Percentiles rank a stretch among this genome's conserved stretches.
phyloP scores from a whole-genome alignment of 2,329 filamentous ascomycete species.

The Calonectria leucothoes region DNA sequence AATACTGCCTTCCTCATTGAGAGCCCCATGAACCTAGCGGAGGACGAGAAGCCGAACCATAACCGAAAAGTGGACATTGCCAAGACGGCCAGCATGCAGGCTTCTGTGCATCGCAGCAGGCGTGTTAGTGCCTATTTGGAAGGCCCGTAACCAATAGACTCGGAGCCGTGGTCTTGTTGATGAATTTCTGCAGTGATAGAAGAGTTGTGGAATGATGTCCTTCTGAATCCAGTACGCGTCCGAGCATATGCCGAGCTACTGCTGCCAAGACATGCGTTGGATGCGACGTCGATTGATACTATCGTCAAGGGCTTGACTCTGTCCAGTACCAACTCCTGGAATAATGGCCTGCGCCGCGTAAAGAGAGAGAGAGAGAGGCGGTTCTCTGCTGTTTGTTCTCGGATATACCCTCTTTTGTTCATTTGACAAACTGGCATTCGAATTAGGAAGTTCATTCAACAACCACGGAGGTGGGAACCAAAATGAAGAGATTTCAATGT shows the following conservation, averaged over 20 bases:
- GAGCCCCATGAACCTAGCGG: background rate
- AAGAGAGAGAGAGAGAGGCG: background rate
- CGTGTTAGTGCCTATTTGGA: background rate
- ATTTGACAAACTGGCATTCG: background rate
- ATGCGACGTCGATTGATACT: background rate
- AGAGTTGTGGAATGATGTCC: background rate
- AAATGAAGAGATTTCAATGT: background rate
- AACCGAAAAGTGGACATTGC: background rate
- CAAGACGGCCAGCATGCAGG: background rate
- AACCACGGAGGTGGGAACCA: background rate
- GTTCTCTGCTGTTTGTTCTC: background rate
- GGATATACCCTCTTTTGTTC: background rate
- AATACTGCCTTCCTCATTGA: background rate
- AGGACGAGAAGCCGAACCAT: background rate
- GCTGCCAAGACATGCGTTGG: background rate
- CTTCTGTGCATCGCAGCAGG: background rate
- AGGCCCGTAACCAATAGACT: background rate
- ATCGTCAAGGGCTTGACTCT: background rate
- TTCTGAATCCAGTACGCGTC: background rate
- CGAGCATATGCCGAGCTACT: background rate
- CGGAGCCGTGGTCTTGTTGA: too few species aligned
- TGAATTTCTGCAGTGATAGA: background rate
- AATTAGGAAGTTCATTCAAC: background rate
- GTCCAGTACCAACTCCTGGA: background rate
- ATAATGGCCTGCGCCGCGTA: too few species aligned